Base-by-base conservation (phyloP, 1,284 basidiomycete genomes). In the Xanthoconium separans region DNA sequence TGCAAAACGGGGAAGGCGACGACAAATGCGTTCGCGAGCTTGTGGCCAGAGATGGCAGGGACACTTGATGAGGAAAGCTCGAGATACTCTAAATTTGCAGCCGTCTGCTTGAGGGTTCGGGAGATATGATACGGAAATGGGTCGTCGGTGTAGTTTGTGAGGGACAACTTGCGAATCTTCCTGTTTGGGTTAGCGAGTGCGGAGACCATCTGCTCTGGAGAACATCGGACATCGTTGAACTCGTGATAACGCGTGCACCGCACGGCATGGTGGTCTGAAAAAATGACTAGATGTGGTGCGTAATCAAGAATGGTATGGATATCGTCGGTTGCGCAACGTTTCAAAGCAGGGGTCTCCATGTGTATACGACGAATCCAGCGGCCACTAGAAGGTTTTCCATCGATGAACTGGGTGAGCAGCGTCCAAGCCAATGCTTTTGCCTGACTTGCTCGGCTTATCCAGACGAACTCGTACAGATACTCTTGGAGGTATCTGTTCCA, bases 91-190 rank as follows among this genome's bases (percentile, higher is more conserved):
- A 79, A 67, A n/a, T 70, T 72, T 6, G 70, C 75, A 2, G 80
- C 79, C 1, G 77, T 75, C 52, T 75, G 77, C 44, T 72, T 71
- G 44, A 84, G 74, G 30, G 81, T 74, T 1, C 81, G 80, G 1
- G 78, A 77, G 64, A 85, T 77, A 22, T 80, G 77, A 18, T 78
- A 72, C 48, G 82, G 81, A 56, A 86, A 83, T 0, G 79, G 77
- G 2, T 80, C 73, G 53, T 87, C 82, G 58, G 83, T 84, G 60
- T 89, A 88, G 62, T 81, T 85, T 40, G 85, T 89, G 78, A 84
- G 87, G 24, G 80, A 82, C 20, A 89, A 72, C 33, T 81, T 73
- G 15, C 80, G 77, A 33, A 89, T 70, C 20, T 71, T 70, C 50
- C 74, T 79, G 51, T 76, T 73, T 4, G 81, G 81, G 42, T 77